phyloP scores from a whole-genome alignment of 176 grass and related monocot species.

The Puccinellia tenuiflora region DNA sequence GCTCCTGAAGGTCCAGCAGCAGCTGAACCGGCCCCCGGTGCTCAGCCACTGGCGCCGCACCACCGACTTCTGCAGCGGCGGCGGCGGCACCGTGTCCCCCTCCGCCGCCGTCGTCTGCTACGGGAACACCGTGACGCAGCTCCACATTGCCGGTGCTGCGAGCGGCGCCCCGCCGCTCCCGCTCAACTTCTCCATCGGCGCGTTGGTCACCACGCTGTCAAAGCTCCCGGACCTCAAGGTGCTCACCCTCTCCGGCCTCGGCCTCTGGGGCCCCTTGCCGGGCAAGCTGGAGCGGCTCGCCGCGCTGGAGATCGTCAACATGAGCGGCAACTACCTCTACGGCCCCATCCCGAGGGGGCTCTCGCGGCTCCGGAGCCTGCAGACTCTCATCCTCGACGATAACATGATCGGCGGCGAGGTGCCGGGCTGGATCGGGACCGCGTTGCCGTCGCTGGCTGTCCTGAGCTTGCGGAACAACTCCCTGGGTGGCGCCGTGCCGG shows the following conservation, averaged over 20 bases:
- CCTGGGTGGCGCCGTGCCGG: slow-evolving; percentile 51
- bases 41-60: slow-evolving; percentile 66
- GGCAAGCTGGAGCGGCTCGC: slow-evolving; percentile 52
- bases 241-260: slow-evolving; percentile 68
- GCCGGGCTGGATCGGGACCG: slow-evolving; percentile 34
- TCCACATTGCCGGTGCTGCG: slow-evolving; percentile 54
- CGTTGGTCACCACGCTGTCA: slow-evolving; percentile 62
- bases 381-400: slow-evolving; percentile 81
- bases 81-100: slow-evolving; percentile 12
- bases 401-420: slow-evolving; percentile 72
- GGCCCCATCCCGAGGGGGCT: slow-evolving; percentile 55
- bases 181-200: slow-evolving; percentile 67
- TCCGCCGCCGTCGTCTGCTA: slow-evolving; percentile 74
- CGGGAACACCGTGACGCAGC: slow-evolving; percentile 76
- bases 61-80: slow-evolving; percentile 74
- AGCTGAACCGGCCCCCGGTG: slow-evolving; percentile 50
- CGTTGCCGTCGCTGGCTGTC: slow-evolving; percentile 54
- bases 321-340: slow-evolving; percentile 80
- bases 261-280: slow-evolving; percentile 76
- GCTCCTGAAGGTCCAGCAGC: slow-evolving; percentile 77
- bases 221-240: slow-evolving; percentile 88
- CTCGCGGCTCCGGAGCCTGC: slow-evolving; percentile 49
- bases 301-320: slow-evolving; percentile 75
- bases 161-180: slow-evolving; percentile 47
- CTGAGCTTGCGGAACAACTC: slow-evolving; percentile 83